phyloP scores from a whole-genome alignment of 2,329 filamentous ascomycete genomes.

The Penicillium sp. region DNA sequence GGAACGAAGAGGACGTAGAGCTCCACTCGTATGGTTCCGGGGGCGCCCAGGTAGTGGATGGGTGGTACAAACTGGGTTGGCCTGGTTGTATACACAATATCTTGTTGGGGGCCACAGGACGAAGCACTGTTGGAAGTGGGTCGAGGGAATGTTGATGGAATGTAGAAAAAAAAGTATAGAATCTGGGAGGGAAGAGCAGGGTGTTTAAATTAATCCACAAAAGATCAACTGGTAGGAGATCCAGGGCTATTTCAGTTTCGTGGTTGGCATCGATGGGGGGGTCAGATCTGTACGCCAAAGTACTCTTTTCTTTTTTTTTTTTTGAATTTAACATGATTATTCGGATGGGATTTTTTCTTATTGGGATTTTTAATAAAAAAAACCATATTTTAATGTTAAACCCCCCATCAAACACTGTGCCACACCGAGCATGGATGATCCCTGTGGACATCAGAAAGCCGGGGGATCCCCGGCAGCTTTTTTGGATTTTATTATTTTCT shows the following conservation, averaged over 20 bases:
- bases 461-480: conserved; percentile 16
- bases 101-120: conserved; percentile 1
- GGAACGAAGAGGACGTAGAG: conserved; percentile 12
- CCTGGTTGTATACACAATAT: conserved; percentile 21
- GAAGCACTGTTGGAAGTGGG: not conserved
- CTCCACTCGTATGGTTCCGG: conserved; percentile 9
- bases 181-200: conserved; percentile 3
- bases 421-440: conserved; percentile 22
- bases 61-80: conserved; percentile 17
- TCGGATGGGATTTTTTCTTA: not conserved
- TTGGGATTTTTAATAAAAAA: not conserved
- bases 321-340: not conserved
- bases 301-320: not conserved
- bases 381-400: not conserved
- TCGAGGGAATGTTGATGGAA: conserved; percentile 2
- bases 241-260: conserved; percentile 19
- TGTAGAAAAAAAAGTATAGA: not conserved
- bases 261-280: conserved; percentile 12
- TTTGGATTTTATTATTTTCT: not conserved
- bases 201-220: conserved; percentile 11
- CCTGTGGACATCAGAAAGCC: conserved; percentile 15
- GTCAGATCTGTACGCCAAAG: not conserved
- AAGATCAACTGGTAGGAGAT: conserved; percentile 4
- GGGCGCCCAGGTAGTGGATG: conserved; percentile 3
- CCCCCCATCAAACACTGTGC: conserved; percentile 6